Evolutionary conservation across 768 basidiomycete species (phyloP), one percentile per base, ranked within the genome.

Genomic region (Clavulina sp.): DNA sequence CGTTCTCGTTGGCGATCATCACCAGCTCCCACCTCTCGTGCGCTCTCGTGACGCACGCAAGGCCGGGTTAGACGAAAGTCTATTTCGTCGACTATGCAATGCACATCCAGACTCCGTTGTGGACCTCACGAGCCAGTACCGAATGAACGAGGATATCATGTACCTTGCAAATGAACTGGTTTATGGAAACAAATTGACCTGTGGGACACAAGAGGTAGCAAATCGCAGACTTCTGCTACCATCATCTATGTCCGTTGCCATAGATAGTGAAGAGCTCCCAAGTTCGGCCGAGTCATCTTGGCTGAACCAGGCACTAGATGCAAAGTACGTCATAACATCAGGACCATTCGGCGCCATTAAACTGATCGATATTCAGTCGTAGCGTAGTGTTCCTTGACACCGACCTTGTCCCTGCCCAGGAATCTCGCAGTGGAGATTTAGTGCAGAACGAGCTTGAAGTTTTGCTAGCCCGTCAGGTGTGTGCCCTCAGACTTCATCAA

Each of bases 81-180:
- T 97, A 3, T 99, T 99, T 70, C 77, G 85, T 38, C 75, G 78
- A 2, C 75, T 99, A 3, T 89, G 87, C 0, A 81, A 88, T 38
- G 79, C 85, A 0, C 87, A 96, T 59, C 86, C 87, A 0, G 67
- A 80, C 21, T 78, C 89, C 1, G 84, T 95, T 30, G 77, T 84
- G 23, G 85, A 95, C 57, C 73, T 99, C 40, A 72, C 76, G 0
- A 73, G 82, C 52, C 95, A 99, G 61, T 99, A 97, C 62, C 74
- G 95, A 41, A 97, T 97, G 95, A 96, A 93, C 64, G 76, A 76
- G 51, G 89, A 93, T 55, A 95, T 97, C 62, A 96, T 96, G 92
- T 61, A 74, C 6, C 69, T 97, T 5, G 86, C 85, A 1, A 97
- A 96, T 63, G 72, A 70, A 52, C 77, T 97, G 44, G 80, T 96